Evolutionary conservation across 2,329 filamentous ascomycete species (phyloP).

Genomic region (Thielaviopsis populi): DNA sequence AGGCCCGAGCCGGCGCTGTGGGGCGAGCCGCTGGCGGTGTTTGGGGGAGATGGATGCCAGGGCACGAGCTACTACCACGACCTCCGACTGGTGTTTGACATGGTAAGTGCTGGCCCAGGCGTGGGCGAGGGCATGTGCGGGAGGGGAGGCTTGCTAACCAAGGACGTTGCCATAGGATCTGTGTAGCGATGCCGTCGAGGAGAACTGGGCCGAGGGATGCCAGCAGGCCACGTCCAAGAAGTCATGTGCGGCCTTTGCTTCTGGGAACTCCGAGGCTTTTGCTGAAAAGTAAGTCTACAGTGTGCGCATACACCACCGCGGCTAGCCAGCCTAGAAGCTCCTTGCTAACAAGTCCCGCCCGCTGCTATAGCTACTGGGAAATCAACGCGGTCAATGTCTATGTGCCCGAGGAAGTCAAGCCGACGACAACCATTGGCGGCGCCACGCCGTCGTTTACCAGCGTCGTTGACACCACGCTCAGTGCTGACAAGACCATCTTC

Average conservation of each 20-base stretch:
- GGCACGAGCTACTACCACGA: slow-evolving; percentile 50
- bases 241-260: slow-evolving; percentile 29
- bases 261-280: slow-evolving; percentile 1
- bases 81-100: slow-evolving; percentile 60
- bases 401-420: slow-evolving; percentile 15
- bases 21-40: slow-evolving; percentile 54
- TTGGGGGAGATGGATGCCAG: slow-evolving; percentile 49
- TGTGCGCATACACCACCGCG: too few species aligned
- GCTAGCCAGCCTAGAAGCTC: too few species aligned
- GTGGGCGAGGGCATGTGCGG: not conserved
- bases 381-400: slow-evolving; percentile 41
- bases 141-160: not conserved
- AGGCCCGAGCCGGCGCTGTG: slow-evolving; percentile 49
- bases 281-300: slow-evolving; percentile 10
- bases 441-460: not conserved
- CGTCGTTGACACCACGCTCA: slow-evolving; percentile 10
- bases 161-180: slow-evolving; percentile 36
- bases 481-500: slow-evolving; percentile 2
- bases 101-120: too few species aligned
- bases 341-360: slow-evolving; percentile 18
- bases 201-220: slow-evolving; percentile 26
- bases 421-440: not conserved
- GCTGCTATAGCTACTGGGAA: slow-evolving; percentile 36
- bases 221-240: slow-evolving; percentile 25
- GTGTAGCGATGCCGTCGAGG: slow-evolving; percentile 59